phyloP scores from a whole-genome alignment of 371 early-diverging fungal species.

The Entomophthora muscae region DNA sequence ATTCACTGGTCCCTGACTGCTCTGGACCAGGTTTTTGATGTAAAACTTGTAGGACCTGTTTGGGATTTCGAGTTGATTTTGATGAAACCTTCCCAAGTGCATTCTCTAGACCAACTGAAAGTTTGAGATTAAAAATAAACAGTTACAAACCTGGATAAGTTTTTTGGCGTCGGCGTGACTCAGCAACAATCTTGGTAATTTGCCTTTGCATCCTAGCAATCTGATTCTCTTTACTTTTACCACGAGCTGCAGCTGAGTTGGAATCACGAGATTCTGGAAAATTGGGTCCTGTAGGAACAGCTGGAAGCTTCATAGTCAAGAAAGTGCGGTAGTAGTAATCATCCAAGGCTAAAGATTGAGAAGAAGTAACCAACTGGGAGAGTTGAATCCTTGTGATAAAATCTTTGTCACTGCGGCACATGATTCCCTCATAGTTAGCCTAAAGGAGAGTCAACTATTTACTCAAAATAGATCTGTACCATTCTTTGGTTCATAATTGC shows the following conservation, averaged over 20 bases:
- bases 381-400: slow-evolving; percentile 80
- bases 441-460: no score
- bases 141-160: slow-evolving; percentile 24
- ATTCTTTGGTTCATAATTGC: no score
- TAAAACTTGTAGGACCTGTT: slow-evolving; percentile 64
- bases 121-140: background rate
- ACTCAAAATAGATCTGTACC: no score
- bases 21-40: no score
- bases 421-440: slow-evolving; percentile 65
- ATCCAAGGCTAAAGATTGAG: slow-evolving; percentile 73
- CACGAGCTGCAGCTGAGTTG: no score
- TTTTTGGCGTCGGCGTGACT: slow-evolving; percentile 71
- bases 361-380: slow-evolving; percentile 58
- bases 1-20: no score
- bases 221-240: slow-evolving; percentile 12
- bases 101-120: slow-evolving; percentile 51
- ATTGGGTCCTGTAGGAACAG: no score
- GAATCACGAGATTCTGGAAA: no score
- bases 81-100: slow-evolving; percentile 88
- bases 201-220: slow-evolving; percentile 78
- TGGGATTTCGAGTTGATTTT: slow-evolving; percentile 72
- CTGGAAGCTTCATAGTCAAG: no score
- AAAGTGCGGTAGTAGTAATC: slow-evolving; percentile 93
- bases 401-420: slow-evolving; percentile 87
- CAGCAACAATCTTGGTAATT: slow-evolving; percentile 78